Conservation (phyloP, 2,329 filamentous ascomycete genomes). For the Colletotrichum paranaense region DNA sequence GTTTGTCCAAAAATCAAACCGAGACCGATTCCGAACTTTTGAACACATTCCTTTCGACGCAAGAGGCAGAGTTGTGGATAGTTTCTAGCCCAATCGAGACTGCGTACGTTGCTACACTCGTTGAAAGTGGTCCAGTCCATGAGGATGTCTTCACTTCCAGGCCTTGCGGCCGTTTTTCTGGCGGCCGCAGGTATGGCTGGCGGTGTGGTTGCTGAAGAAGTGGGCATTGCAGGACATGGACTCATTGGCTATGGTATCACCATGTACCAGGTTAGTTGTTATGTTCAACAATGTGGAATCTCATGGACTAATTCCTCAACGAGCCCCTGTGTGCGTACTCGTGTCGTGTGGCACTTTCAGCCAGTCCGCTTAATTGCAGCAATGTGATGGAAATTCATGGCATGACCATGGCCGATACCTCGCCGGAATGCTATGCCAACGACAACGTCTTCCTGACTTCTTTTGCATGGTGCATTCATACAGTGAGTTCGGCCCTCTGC, state of each 20-base stretch:
- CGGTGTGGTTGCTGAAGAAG: not conserved
- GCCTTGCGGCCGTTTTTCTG: not conserved
- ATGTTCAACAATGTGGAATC: too few species aligned
- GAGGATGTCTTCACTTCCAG: not conserved
- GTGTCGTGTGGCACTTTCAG: slow-evolving; percentile 44
- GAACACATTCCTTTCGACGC: too few species aligned
- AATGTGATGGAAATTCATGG: not conserved
- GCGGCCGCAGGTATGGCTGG: not conserved
- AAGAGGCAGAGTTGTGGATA: too few species aligned
- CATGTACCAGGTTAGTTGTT: slow-evolving; percentile 44
- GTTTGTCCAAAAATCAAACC: too few species aligned
- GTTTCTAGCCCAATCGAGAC: too few species aligned
- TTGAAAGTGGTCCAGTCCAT: too few species aligned
- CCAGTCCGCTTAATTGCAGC: slow-evolving; percentile 42
- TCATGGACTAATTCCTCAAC: not conserved
- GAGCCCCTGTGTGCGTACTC: slow-evolving; percentile 45
- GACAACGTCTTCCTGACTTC: slow-evolving; percentile 45
- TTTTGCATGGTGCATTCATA: slow-evolving; percentile 48
- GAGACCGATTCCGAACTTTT: not conserved
- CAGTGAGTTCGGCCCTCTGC: slow-evolving; percentile 38
- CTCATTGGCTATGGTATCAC: slow-evolving; percentile 49
- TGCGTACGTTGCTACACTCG: too few species aligned
- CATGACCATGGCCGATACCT: slow-evolving; percentile 27
- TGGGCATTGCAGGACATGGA: slow-evolving; percentile 37
- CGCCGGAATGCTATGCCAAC: slow-evolving; percentile 42